Conservation (phyloP, 1,284 basidiomycete genomes). For the Leccinum huronense region DNA sequence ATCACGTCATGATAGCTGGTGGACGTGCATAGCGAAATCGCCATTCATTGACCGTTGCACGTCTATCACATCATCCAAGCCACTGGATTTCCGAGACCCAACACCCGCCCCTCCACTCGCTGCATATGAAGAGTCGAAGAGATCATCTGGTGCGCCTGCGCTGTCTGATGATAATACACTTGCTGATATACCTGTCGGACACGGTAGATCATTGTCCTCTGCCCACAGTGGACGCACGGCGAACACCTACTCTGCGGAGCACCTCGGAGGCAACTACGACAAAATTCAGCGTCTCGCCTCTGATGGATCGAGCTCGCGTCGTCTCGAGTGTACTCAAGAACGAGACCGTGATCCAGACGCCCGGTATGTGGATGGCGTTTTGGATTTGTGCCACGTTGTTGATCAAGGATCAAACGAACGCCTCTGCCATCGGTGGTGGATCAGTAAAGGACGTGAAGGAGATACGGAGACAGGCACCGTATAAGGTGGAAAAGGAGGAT, state of each 20-base stretch:
- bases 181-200: constrained; percentile 23
- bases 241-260: constrained; percentile 64
- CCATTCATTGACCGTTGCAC: constrained; percentile 43
- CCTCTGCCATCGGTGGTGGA: too few species aligned
- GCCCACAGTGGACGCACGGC: constrained; percentile 55
- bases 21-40: constrained; percentile 44
- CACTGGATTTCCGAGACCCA: constrained; percentile 66
- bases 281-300: constrained; percentile 59
- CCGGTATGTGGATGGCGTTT: constrained; percentile 90
- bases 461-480: too few species aligned
- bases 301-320: constrained; percentile 40
- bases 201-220: constrained; percentile 50
- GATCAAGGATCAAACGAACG: too few species aligned
- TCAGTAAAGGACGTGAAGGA: too few species aligned
- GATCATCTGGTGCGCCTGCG: constrained; percentile 36
- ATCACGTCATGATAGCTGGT: constrained; percentile 47
- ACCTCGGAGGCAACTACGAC: constrained; percentile 62
- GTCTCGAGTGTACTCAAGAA: constrained; percentile 93
- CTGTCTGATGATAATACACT: constrained; percentile 16
- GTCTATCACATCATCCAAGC: constrained; percentile 46
- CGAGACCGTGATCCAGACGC: constrained; percentile 86
- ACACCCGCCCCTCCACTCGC: constrained; percentile 62
- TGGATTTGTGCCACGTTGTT: constrained; percentile 84
- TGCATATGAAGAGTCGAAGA: constrained; percentile 53
- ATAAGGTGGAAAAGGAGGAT: too few species aligned